A percentile compares a stretch with the other conserved stretches of the same genome.
phyloP scores from a whole-genome alignment of 495 filamentous ascomycete genomes.

The Trichocladium uniseriatum region DNA sequence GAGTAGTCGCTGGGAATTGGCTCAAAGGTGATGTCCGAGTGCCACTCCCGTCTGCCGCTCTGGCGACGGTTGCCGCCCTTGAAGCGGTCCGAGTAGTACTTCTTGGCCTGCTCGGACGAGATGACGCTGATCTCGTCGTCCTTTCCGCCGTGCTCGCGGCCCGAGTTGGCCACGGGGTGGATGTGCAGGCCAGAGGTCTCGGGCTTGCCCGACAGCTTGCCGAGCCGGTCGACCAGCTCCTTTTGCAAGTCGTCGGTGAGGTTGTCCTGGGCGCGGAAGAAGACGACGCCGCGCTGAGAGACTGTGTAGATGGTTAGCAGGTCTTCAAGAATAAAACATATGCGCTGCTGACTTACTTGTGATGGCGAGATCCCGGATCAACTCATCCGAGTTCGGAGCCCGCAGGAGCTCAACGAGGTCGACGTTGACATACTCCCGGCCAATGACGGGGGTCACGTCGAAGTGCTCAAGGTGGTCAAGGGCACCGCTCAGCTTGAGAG shows the following conservation, averaged over 20 bases:
- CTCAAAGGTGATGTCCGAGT: conserved; percentile 64
- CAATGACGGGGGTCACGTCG: conserved; percentile 60
- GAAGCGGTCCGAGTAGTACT: conserved; percentile 40
- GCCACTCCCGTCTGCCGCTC: conserved; percentile 45
- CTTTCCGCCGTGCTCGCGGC: conserved; percentile 46
- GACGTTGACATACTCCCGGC: conserved; percentile 52
- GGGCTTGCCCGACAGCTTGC: conserved; percentile 58
- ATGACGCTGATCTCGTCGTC: conserved; percentile 72
- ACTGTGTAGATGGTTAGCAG: conserved; percentile 36
- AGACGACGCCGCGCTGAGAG: conserved; percentile 71
- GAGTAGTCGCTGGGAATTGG: conserved; percentile 58
- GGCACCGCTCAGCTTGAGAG: conserved; percentile 42
- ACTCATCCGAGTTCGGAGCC: conserved; percentile 55
- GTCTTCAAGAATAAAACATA: not conserved
- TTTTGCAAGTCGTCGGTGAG: conserved; percentile 59
- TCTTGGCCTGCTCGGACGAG: conserved; percentile 48
- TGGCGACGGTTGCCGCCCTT: conserved; percentile 24
- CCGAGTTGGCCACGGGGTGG: conserved; percentile 58
- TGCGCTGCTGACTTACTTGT: conserved; percentile 15
- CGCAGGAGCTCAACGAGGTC: conserved; percentile 54
- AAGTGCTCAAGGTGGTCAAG: conserved; percentile 51
- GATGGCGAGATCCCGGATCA: conserved; percentile 57
- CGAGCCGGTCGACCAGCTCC: conserved; percentile 55
- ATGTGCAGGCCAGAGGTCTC: conserved; percentile 59
- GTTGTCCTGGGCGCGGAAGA: conserved; percentile 66